A percentile compares a stretch with the other conserved stretches of the same genome.
Conservation (phyloP, 2,329 filamentous ascomycete species). For the Knoxdaviesia proteae region DNA sequence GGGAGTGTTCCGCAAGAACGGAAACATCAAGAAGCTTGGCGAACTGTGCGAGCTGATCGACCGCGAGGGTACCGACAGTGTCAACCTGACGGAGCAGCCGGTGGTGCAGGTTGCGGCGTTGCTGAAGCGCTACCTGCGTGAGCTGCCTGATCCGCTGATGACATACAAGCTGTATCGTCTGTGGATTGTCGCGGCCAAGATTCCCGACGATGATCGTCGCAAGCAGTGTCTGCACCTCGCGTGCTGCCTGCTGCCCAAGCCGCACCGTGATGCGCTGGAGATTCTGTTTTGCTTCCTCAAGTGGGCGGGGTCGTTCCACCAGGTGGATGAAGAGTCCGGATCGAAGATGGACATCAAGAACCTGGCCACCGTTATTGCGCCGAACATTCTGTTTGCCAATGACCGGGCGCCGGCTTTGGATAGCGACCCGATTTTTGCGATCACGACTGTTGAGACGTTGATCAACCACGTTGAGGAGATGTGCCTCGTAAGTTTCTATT, state of each 20-base stretch:
- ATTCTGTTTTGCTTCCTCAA: constrained; percentile 91
- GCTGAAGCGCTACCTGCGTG: constrained; percentile 83
- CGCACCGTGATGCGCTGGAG: constrained; percentile 82
- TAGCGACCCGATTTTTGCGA: constrained; percentile 77
- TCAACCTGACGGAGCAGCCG: constrained; percentile 72
- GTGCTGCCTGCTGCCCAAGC: constrained; percentile 81
- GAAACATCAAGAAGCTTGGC: constrained; percentile 85
- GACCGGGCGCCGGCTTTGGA: constrained; percentile 49
- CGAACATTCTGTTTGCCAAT: constrained; percentile 69
- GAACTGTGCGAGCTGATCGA: constrained; percentile 77
- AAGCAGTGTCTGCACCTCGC: constrained; percentile 74
- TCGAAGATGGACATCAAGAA: constrained; percentile 99
- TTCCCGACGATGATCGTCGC: constrained; percentile 60
- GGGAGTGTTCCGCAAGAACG: constrained; percentile 96
- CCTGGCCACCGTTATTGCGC: constrained; percentile 87
- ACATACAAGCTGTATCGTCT: constrained; percentile 86
- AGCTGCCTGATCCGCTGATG: constrained; percentile 83
- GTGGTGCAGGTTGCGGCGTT: constrained; percentile 88
- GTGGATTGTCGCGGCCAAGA: constrained; percentile 78
- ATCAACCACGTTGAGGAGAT: constrained; percentile 91
- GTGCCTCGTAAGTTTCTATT: constrained; percentile 59
- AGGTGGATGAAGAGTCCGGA: constrained; percentile 87
- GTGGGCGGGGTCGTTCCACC: constrained; percentile 93
- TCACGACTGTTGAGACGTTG: constrained; percentile 76
- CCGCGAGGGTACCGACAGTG: constrained; percentile 60